phyloP scores from a whole-genome alignment of 495 filamentous ascomycete genomes.

The Lichenothelia convexa region DNA sequence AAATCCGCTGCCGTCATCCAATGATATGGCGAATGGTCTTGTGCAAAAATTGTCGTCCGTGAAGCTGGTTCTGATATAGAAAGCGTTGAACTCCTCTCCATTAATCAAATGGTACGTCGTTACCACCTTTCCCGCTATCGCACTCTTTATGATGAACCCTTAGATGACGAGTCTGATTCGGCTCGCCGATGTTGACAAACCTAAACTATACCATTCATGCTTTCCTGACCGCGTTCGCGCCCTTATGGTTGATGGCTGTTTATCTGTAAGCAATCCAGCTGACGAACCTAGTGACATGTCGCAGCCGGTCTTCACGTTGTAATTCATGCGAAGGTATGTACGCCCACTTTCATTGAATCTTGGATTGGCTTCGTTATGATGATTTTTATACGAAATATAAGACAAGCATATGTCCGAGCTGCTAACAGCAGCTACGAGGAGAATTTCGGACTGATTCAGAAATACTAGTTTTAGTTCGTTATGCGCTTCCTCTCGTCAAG shows the following conservation, averaged over 20 bases:
- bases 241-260: conserved; percentile 7
- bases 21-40: too few species aligned
- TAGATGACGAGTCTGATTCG: conserved; percentile 85
- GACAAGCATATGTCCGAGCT: conserved; percentile 87
- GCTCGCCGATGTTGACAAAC: conserved; percentile 60
- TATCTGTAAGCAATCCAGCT: not conserved
- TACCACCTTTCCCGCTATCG: too few species aligned
- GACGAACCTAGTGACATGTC: not conserved
- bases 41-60: too few species aligned
- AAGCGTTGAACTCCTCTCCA: too few species aligned
- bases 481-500: too few species aligned
- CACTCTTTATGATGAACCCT: conserved; percentile 47
- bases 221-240: conserved; percentile 10
- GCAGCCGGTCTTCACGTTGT: not conserved
- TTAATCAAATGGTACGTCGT: too few species aligned
- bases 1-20: too few species aligned
- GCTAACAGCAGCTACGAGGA: conserved; percentile 40
- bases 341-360: not conserved
- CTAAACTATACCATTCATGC: conserved; percentile 69
- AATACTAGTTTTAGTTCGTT: too few species aligned
- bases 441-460: conserved; percentile 21
- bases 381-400: conserved; percentile 27
- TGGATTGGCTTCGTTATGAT: not conserved
- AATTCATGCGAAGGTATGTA: not conserved
- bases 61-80: too few species aligned